Percentiles rank a stretch among this genome's conserved stretches.
Evolutionary conservation across 208 protist species (phyloP).

Genomic region (Trypanosoma brucei): DNA sequence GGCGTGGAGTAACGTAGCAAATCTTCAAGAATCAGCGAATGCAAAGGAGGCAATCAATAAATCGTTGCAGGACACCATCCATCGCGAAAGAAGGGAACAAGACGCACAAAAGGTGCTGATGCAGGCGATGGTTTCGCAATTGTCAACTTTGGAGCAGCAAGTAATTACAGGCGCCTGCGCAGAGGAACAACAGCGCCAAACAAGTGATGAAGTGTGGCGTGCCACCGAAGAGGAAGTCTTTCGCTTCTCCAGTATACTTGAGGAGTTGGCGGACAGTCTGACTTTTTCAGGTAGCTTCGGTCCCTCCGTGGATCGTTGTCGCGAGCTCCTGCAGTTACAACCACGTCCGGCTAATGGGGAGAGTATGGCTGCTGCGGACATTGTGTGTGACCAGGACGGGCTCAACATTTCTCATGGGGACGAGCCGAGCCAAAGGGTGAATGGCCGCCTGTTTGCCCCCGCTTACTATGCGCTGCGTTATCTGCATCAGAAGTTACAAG

Average conservation of each 20-base stretch:
- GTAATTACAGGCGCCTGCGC: slow-evolving; percentile 9
- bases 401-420: slow-evolving; percentile 16
- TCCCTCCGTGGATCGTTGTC: not conserved
- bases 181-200: slow-evolving; percentile 11
- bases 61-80: slow-evolving; percentile 11
- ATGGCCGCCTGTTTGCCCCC: slow-evolving; percentile 4
- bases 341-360: slow-evolving; percentile 1
- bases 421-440: not conserved
- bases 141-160: slow-evolving; percentile 24
- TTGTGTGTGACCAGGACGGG: not conserved
- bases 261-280: slow-evolving; percentile 1
- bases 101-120: slow-evolving; percentile 27
- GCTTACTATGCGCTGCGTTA: slow-evolving; percentile 7
- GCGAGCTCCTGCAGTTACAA: not conserved
- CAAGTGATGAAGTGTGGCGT: slow-evolving; percentile 10
- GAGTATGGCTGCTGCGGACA: not conserved
- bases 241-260: slow-evolving; percentile 4
- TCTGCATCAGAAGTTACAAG: slow-evolving; percentile 14
- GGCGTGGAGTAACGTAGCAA: slow-evolving; percentile 50
- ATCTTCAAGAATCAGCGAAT: slow-evolving; percentile 23
- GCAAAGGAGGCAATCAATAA: slow-evolving; percentile 23
- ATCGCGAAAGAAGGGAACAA: slow-evolving; percentile 11
- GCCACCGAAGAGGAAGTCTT: slow-evolving; percentile 6
- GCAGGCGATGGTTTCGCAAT: slow-evolving; percentile 11
- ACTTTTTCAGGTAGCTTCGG: not conserved